phyloP scores from a whole-genome alignment of 2,329 filamentous ascomycete genomes.

The Aspergillus brunneoviolaceus region DNA sequence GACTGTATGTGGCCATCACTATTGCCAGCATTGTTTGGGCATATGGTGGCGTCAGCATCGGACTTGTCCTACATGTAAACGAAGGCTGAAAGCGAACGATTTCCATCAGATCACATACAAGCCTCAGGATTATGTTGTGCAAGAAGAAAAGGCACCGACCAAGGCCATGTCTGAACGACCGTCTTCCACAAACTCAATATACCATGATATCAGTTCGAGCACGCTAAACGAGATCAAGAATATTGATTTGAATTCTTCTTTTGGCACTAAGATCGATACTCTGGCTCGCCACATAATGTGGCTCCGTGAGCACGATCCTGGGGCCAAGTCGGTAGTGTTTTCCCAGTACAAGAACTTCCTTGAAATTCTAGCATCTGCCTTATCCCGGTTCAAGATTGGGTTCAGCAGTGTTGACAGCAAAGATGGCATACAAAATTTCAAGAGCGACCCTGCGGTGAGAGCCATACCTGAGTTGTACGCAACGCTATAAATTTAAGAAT shows the following conservation, averaged over 20 bases:
- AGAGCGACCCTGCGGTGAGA: conserved; percentile 61
- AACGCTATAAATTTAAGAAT: neutral
- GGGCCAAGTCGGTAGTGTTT: conserved; percentile 90
- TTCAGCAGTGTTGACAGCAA: conserved; percentile 67
- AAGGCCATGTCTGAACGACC: conserved; percentile 30
- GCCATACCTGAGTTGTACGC: neutral
- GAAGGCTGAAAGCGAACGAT: conserved; percentile 61
- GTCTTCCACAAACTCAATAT: conserved; percentile 58
- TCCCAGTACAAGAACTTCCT: conserved; percentile 87
- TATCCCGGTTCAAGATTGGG: conserved; percentile 70
- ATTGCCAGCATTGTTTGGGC: conserved; percentile 83
- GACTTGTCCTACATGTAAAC: conserved; percentile 85
- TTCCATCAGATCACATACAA: conserved; percentile 85
- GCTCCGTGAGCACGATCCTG: conserved; percentile 79
- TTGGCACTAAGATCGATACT: conserved; percentile 88
- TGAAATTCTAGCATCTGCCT: conserved; percentile 67
- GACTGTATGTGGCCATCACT: conserved; percentile 88
- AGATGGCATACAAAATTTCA: conserved; percentile 73
- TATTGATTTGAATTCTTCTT: conserved; percentile 71
- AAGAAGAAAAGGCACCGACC: conserved; percentile 49
- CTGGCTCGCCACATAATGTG: conserved; percentile 78
- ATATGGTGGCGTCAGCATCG: conserved; percentile 73
- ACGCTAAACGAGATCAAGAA: conserved; percentile 78
- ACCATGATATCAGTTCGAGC: conserved; percentile 69
- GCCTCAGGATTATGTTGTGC: conserved; percentile 68